Conservation (phyloP, 1,139 yeast genomes). For the Saccharomycopsis phalli region DNA sequence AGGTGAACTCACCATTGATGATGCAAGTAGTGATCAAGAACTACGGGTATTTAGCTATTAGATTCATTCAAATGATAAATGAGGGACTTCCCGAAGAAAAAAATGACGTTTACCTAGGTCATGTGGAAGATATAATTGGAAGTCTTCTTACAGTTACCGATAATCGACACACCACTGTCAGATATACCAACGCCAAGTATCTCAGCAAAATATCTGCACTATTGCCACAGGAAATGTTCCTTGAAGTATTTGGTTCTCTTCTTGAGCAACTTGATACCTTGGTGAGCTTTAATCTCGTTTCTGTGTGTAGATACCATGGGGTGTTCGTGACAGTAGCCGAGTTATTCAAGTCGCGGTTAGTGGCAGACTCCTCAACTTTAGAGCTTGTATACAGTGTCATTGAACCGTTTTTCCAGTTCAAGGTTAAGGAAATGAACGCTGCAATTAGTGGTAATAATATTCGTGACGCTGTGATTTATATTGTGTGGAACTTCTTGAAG, state of each 20-base stretch:
- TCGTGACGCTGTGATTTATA: constrained; percentile 78
- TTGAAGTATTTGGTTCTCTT: constrained; percentile 30
- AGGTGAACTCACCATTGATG: constrained; percentile 21
- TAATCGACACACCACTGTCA: constrained; percentile 32
- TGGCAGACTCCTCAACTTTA: constrained; percentile 22
- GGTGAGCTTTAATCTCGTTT: constrained; percentile 24
- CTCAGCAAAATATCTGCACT: constrained; percentile 31
- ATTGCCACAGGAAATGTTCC: constrained; percentile 26
- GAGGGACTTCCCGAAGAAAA: constrained; percentile 20
- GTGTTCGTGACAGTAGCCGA: constrained; percentile 37
- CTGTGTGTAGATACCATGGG: constrained; percentile 37
- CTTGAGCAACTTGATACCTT: constrained; percentile 23
- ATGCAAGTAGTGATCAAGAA: constrained; percentile 22
- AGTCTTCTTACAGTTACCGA: constrained; percentile 27
- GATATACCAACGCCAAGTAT: constrained; percentile 40
- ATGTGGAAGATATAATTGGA: constrained; percentile 36
- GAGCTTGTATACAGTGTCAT: constrained; percentile 23
- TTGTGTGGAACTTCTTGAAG: constrained; percentile 55
- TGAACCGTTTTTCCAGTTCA: constrained; percentile 12
- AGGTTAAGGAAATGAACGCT: constrained; percentile 13
- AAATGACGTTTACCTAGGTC: constrained; percentile 23
- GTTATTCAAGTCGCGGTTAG: constrained; percentile 22
- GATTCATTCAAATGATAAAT: constrained; percentile 20
- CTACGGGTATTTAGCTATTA: constrained; percentile 21
- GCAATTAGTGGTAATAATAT: constrained; percentile 53